Base-by-base conservation (phyloP, 83 land plant species). In the Diphasiastrum complanatum region DNA sequence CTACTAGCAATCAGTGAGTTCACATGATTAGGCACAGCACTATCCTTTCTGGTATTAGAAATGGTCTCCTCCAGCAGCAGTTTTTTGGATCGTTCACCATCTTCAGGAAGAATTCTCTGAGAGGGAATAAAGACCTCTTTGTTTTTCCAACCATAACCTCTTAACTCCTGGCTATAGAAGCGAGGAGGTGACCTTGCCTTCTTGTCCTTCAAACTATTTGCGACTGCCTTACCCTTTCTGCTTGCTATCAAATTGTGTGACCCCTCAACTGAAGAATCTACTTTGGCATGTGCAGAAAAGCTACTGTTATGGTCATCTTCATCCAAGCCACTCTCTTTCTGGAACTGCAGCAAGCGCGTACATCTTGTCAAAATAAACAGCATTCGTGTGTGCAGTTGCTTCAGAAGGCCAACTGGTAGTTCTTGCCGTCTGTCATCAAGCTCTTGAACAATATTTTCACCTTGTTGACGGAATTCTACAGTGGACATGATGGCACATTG, bases 381-480 rank as follows among this genome's bases (percentile, higher is more conserved):
- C 92, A 93, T 89, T n/a, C 87, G 83, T 0, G 96, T 93, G 69
- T 89, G 83, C 10, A 93, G 83, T 71, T 84, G 87, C 68, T 93
- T 93, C 20, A 93, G 71, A 35, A 76, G 59, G 16, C 99, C 99
- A 77, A 78, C 75, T 2, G 84, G 85, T 34, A 85, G 83, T 34
- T 85, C 92, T 70, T 93, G 99, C 4, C 99, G 86, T 26, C 77
- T 77, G 64, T 93, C 99, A 80, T 93, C 99, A 51, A 93, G 73
- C n/a, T 85, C 99, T 62, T 89, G 99, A 36, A 93, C 99, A 27
- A 93, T 93, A 54, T 88, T 79, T 70, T 93, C 99, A 74, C 99
- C 85, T 49, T 82, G 93, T 59, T 80, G 79, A 81, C 96, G 85
- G 72, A 93, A 93, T 28, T 85, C 92, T n/a, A 81, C 78, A 33